Conservation (phyloP, 2,329 filamentous ascomycete genomes). For the Pestalotiopsis sp. region DNA sequence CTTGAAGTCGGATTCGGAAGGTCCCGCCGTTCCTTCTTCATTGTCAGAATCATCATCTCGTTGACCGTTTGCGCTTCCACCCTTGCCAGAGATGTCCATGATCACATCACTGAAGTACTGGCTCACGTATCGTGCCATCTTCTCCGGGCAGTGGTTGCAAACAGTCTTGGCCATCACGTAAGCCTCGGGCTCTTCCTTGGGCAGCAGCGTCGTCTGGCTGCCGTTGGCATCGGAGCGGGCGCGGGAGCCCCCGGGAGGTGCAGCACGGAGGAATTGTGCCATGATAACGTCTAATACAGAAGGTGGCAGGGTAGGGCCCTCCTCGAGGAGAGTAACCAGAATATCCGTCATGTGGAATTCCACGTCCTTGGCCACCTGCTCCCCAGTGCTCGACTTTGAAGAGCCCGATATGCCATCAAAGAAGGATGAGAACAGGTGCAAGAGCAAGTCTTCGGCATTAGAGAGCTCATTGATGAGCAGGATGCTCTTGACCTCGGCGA, state of each 20-base stretch:
- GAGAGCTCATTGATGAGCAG: constrained; percentile 88
- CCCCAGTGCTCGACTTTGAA: constrained; percentile 73
- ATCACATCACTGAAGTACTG: constrained; percentile 98
- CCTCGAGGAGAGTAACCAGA: constrained; percentile 83
- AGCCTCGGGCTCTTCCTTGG: constrained; percentile 86
- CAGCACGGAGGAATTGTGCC: constrained; percentile 90
- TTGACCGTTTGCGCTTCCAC: constrained; percentile 56
- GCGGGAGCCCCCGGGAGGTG: constrained; percentile 67
- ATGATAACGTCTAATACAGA: constrained; percentile 91
- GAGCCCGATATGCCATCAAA: constrained; percentile 90
- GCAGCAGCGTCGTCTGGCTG: constrained; percentile 80
- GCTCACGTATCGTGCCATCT: constrained; percentile 92
- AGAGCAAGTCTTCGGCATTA: constrained; percentile 76
- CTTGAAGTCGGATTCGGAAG: constrained; percentile 81
- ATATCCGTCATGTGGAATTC: constrained; percentile 90
- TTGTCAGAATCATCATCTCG: constrained; percentile 66
- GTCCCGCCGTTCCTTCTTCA: constrained; percentile 60
- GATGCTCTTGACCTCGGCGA: constrained; percentile 93
- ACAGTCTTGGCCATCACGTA: constrained; percentile 97
- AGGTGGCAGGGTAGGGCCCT: constrained; percentile 74
- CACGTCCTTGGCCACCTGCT: constrained; percentile 88
- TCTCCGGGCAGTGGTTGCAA: constrained; percentile 85
- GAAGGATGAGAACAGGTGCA: constrained; percentile 81
- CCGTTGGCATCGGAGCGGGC: constrained; percentile 66
- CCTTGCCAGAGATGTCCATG: constrained; percentile 75